Conservation (phyloP, 106 monocot genomes). For the Apostasia shenzhenica region DNA sequence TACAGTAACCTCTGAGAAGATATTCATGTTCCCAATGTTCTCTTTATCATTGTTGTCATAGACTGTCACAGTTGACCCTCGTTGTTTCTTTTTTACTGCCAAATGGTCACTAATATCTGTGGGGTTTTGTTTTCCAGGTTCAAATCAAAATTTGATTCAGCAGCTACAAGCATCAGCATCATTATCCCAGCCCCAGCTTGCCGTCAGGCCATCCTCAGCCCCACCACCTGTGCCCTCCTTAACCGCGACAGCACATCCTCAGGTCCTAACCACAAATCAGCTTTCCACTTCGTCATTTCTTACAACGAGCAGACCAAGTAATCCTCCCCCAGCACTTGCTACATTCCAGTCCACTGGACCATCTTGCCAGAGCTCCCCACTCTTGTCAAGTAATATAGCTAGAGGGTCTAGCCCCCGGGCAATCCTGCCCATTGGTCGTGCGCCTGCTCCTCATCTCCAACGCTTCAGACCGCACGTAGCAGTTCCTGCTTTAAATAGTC, state of each 20-base stretch:
- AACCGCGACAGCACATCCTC: neutral
- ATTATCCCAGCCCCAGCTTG: slow-evolving; percentile 9
- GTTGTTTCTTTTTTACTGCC: neutral
- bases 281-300: neutral
- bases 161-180: slow-evolving; percentile 16
- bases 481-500: neutral
- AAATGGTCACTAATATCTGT: neutral
- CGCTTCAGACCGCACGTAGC: slow-evolving; percentile 20
- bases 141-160: slow-evolving; percentile 9
- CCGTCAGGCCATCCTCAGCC: slow-evolving; percentile 11
- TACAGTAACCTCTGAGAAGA: neutral
- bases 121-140: slow-evolving; percentile 10
- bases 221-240: slow-evolving; percentile 1
- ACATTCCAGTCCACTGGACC: neutral
- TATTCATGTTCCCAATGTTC: neutral
- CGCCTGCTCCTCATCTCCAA: slow-evolving; percentile 57
- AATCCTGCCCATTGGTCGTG: slow-evolving; percentile 32
- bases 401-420: slow-evolving; percentile 5
- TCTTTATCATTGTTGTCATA: neutral
- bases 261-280: neutral
- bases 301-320: neutral
- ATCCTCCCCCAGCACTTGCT: neutral
- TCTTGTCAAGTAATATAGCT: slow-evolving; percentile 2
- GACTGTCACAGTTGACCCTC: neutral
- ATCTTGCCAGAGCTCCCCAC: neutral